A percentile compares a stretch with the other conserved stretches of the same genome.
These are phyloP conservation scores for Verruconis gallopava DNA, from an alignment of 2,329 filamentous ascomycete species.

Conservation along the genomic window DNA sequence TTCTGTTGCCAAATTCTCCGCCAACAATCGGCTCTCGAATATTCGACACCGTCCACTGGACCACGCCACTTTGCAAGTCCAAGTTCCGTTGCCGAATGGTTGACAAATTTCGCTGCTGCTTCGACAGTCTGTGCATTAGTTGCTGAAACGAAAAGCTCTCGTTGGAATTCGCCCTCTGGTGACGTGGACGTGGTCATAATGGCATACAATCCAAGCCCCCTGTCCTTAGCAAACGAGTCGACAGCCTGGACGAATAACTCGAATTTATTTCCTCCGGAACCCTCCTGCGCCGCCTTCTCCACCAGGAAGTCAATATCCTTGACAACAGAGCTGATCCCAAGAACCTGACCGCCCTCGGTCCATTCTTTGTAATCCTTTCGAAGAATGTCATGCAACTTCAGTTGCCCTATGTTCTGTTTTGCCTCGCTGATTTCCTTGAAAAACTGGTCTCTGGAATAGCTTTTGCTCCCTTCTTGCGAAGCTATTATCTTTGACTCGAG, in stretches of 20 bases:
- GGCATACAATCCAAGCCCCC: conserved; percentile 46
- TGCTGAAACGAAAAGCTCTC: conserved; percentile 58
- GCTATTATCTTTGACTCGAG: conserved; percentile 43
- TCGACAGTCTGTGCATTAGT: conserved; percentile 35
- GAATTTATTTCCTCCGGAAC: conserved; percentile 11
- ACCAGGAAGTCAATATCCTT: conserved; percentile 50
- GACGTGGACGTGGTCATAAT: conserved; percentile 56
- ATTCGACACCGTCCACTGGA: conserved; percentile 28
- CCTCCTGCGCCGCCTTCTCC: conserved; percentile 35
- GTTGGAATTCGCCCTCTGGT: conserved; percentile 41
- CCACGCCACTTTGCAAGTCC: conserved; percentile 44
- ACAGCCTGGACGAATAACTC: conserved; percentile 37
- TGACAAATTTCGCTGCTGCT: conserved; percentile 44
- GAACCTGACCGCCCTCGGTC: conserved; percentile 36
- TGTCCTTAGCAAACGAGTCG: conserved; percentile 41
- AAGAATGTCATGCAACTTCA: conserved; percentile 54
- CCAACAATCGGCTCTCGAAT: conserved; percentile 24
- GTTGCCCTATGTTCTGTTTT: conserved; percentile 51
- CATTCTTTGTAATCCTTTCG: conserved; percentile 81
- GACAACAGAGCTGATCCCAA: conserved; percentile 57
- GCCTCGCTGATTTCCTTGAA: conserved; percentile 47
- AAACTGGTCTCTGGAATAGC: conserved; percentile 43
- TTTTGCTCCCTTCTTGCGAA: conserved; percentile 19
- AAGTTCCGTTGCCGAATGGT: conserved; percentile 34
- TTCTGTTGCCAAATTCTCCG: conserved; percentile 55